Evolutionary conservation across 495 filamentous ascomycete species (phyloP).

Genomic region (Hypoxylon fuscum): DNA sequence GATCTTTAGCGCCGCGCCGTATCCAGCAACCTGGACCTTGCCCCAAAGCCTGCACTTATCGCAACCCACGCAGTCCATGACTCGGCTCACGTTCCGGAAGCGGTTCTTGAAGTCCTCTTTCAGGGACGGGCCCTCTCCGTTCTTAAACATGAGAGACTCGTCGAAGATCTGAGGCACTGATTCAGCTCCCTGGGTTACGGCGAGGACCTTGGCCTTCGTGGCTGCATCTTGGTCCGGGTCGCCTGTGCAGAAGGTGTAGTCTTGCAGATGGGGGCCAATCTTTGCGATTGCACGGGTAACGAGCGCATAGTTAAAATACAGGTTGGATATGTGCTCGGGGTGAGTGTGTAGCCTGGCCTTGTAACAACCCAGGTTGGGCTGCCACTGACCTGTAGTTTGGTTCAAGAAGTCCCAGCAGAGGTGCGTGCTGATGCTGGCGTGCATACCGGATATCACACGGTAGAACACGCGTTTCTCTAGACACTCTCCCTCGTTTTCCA

Average conservation of each 20-base stretch:
- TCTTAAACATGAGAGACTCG: constrained; percentile 91
- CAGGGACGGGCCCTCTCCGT: constrained; percentile 71
- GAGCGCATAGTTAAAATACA: constrained; percentile 98
- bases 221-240: constrained; percentile 78
- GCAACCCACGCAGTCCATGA: constrained; percentile 99
- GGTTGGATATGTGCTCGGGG: constrained; percentile 92
- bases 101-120: constrained; percentile 98
- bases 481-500: constrained; percentile 88
- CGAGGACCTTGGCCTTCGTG: constrained; percentile 81
- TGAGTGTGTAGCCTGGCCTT: constrained; percentile 79
- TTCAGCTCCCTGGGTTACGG: constrained; percentile 72
- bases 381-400: constrained; percentile 93
- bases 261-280: constrained; percentile 80
- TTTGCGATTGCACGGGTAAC: constrained; percentile 90
- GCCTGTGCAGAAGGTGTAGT: constrained; percentile 91
- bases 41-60: constrained; percentile 99
- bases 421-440: constrained; percentile 94
- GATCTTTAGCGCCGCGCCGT: constrained; percentile 93
- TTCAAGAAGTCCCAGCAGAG: constrained; percentile 97
- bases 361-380: constrained; percentile 92
- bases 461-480: constrained; percentile 98
- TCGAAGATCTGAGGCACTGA: constrained; percentile 85
- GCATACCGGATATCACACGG: constrained; percentile 94
- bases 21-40: constrained; percentile 95
- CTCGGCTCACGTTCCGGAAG: constrained; percentile 91